These are phyloP conservation scores for Monosporascus cannonballus DNA, from an alignment of 2,329 filamentous ascomycete genomes.

Conservation along the genomic window DNA sequence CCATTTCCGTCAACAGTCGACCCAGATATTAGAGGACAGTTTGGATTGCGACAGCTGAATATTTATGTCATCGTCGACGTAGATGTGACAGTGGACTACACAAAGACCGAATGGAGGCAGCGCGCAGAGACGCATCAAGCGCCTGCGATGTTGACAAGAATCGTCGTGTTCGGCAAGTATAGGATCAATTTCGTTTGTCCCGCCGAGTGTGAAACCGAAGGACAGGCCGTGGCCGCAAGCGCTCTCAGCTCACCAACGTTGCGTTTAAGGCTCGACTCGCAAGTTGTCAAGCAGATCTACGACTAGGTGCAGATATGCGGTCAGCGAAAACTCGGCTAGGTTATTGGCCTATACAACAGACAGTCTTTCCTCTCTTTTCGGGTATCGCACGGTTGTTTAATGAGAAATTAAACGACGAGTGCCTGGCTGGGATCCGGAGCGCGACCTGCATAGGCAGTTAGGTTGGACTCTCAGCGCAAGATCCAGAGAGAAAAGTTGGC, in stretches of 20 bases:
- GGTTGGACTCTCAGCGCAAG: neutral
- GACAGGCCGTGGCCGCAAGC: no score
- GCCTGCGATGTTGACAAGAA: neutral
- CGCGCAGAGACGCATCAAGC: slow-evolving; percentile 1
- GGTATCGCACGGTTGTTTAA: neutral
- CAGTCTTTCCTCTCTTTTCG: slow-evolving; percentile 2
- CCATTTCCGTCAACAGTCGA: no score
- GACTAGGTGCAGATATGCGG: no score
- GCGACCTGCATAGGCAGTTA: neutral
- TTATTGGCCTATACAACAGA: neutral
- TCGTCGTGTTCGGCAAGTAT: neutral
- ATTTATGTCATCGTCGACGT: no score
- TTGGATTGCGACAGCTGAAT: no score
- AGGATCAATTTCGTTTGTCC: neutral
- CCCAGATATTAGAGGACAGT: no score
- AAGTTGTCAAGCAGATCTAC: no score
- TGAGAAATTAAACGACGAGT: neutral
- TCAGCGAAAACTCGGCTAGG: neutral
- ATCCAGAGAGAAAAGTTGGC: no score
- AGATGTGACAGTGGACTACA: no score
- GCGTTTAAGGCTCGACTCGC: no score
- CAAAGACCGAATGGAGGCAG: neutral
- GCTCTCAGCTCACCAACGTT: no score
- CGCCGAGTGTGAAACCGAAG: no score
- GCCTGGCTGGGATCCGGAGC: slow-evolving; percentile 1